Evolutionary conservation across 352 stramenopile genomes (phyloP), one percentile per base, ranked within the genome.

Genomic region (Phytophthora crassamura): DNA sequence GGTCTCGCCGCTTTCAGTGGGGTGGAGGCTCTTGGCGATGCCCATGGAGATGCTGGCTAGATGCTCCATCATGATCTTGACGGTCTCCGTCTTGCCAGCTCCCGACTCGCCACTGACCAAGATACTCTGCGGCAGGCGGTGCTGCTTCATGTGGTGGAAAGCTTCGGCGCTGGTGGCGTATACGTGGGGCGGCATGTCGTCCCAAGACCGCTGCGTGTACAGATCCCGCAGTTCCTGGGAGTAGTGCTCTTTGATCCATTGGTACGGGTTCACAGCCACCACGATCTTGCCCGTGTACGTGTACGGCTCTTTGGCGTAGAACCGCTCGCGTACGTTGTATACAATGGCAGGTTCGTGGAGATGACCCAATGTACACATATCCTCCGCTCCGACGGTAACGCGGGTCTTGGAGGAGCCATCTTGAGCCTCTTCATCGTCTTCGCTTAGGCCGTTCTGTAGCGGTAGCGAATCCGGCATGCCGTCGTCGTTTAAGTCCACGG

Each of bases 31-130:
- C 64, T 81, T 83, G 10, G 82, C 71, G 47, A 86, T 83, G 16
- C 69, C 71, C 72, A 91, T 86, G 12, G 84, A 92, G 60, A 95
- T 92, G 30, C 80, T 92, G 22, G 88, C 88, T 28, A 99, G 79
- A 69, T 98, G 98, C 59, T 97, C 77, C 95, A 99, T 98, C 71
- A 98, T 92, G 74, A 99, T 98, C 74, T 98, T 99, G 14, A 97
- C 96, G 4, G 94, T 98, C 58, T 98, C 94, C 0, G 94, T 98
- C 73, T 98, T 98, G 32, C 96, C 94, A 4, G 96, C 94, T 40
- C 96, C 95, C 40, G 75, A 93, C 79, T 99, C 96, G 20, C 96
- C 96, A 41, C 88, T 98, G 7, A 99, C 93, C 20, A 99, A 70
- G 68, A 99, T 98, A 64, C 82, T 91, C 67, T 94, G 86, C 28